phyloP scores from a whole-genome alignment of 768 basidiomycete species.

The Pleurotus citrinopileatus region DNA sequence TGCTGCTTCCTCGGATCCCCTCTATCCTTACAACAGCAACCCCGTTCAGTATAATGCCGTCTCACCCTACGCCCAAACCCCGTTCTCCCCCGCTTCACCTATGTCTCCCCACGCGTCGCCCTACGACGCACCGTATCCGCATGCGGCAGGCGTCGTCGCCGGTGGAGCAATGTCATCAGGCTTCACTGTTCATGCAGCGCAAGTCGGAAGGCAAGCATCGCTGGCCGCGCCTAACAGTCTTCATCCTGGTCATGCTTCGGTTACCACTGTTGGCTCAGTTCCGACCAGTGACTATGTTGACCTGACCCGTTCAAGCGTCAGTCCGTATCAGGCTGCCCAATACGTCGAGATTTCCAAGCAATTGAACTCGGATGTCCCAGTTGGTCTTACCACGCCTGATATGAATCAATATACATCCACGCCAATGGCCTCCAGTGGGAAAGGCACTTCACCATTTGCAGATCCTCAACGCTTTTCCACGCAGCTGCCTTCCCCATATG shows the following conservation, averaged over 20 bases:
- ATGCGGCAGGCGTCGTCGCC: neutral
- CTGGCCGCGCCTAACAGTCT: neutral
- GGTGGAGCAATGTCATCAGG: neutral
- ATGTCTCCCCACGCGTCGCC: neutral
- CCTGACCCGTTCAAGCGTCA: constrained; percentile 63
- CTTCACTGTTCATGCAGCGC: neutral
- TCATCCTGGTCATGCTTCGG: neutral
- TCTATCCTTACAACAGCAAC: neutral
- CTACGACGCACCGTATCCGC: neutral
- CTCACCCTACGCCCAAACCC: constrained; percentile 4
- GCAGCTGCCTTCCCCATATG: constrained; percentile 8
- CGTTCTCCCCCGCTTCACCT: neutral
- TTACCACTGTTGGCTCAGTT: constrained; percentile 15
- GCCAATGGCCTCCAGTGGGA: neutral
- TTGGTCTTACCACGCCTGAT: constrained; percentile 29
- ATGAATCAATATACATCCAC: constrained; percentile 14
- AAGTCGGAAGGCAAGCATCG: neutral
- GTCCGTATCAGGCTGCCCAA: constrained; percentile 74
- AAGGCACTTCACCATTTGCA: constrained; percentile 25
- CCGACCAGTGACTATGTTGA: constrained; percentile 53
- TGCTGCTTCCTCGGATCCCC: neutral
- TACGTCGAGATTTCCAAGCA: constrained; percentile 67
- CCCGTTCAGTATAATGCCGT: neutral
- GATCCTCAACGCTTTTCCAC: constrained; percentile 16
- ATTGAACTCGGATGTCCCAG: constrained; percentile 41